Evolutionary conservation across 2,329 filamentous ascomycete species (phyloP), one percentile per base, ranked within the genome.

Genomic region (Fusarium illudens): DNA sequence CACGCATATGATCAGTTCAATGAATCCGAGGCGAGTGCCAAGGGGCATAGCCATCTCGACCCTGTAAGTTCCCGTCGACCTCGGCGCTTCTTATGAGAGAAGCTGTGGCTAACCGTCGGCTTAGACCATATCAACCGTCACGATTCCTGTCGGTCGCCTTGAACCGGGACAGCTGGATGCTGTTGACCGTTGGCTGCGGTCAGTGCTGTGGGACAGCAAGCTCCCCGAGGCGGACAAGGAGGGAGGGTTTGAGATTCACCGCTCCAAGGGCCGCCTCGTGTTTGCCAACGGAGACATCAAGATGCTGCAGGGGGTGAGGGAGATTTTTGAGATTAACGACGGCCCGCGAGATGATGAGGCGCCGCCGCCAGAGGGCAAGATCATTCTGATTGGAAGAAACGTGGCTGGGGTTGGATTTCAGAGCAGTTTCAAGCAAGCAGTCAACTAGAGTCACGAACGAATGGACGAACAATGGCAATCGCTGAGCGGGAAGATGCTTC

Each of bases 261-360:
- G 96, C 12, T 82, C 93, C 33, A 99, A 99, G 77, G 95, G 94
- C 1, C 88, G 93, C 3, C 78, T 98, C 7, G 82, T 87, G 0
- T 82, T 95, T 17, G 75, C 81, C 0, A 84, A 90, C 57, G 93
- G 92, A 1, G 81, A 83, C 0, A 81, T 89, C 42, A 92, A 93
- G 76, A 88, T 98, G 67, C 84, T 98, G 8, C 96, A 99, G 78
- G 96, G 94, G 2, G 96, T 99, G 1, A 84, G 95, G 55, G 95
- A 97, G 72, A 87, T 98, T 15, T 99, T 98, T 77, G 96, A 99
- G 74, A 91, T 98, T 22, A 87, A 93, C 22, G 93, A 97, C 69
- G 82, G 80, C 8, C 79, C 81, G 5, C 71, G 77, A 10, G 77
- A 75, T 10, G 70, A 73, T 10, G 75, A 76, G 3, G 73, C 65